A percentile compares a stretch with the other conserved stretches of the same genome.
These are phyloP conservation scores for Russula abietina DNA, from an alignment of 768 basidiomycete genomes.

Conservation along the genomic window DNA sequence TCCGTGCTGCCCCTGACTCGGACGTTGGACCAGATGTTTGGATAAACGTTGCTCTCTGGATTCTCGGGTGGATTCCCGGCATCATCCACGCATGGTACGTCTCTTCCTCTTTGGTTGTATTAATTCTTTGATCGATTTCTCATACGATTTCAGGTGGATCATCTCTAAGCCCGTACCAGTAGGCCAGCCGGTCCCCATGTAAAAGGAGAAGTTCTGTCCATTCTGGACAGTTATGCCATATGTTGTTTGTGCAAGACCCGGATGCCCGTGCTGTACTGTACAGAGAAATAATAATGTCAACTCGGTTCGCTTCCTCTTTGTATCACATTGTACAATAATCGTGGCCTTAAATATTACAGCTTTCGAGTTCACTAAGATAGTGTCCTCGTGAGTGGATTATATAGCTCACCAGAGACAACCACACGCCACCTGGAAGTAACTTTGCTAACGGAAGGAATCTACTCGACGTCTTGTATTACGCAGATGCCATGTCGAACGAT, in stretches of 20 bases:
- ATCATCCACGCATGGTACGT: conserved; percentile 40
- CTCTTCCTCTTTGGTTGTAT: background rate
- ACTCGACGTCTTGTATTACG: background rate
- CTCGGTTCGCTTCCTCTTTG: background rate
- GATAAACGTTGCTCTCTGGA: conserved; percentile 39
- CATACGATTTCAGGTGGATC: conserved; percentile 29
- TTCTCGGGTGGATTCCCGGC: conserved; percentile 43
- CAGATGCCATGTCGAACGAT: background rate
- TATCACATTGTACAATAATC: background rate
- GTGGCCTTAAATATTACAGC: background rate
- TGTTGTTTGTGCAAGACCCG: background rate
- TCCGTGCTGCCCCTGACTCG: background rate
- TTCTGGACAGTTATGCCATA: background rate
- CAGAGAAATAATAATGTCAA: background rate
- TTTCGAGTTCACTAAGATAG: background rate
- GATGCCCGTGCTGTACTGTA: background rate
- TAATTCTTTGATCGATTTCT: background rate
- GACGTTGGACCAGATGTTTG: conserved; percentile 30
- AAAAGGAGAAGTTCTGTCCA: background rate
- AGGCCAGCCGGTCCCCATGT: conserved; percentile 26
- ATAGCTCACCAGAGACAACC: background rate
- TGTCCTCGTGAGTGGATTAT: background rate
- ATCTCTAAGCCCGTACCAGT: conserved; percentile 31
- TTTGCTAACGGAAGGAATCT: background rate
- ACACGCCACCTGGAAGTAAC: background rate